Percentiles rank a stretch among this genome's conserved stretches.
Conservation (phyloP, 2,329 filamentous ascomycete species). For the Alternaria ventricosa region DNA sequence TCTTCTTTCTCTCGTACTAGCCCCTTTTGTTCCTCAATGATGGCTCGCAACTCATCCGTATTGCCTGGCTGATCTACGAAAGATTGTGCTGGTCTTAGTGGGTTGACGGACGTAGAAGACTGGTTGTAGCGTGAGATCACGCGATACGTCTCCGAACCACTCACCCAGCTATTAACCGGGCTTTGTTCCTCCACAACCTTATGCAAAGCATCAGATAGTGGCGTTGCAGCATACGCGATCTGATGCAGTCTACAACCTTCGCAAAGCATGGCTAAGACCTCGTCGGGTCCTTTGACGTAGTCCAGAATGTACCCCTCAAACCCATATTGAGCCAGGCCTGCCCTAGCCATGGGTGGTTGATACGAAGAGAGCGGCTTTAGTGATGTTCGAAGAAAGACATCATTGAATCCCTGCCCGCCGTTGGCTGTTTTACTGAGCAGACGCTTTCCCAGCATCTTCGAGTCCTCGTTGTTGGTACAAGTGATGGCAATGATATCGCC, state of each 20-base stretch:
- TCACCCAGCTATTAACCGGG: slow-evolving; percentile 72
- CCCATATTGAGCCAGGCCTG: slow-evolving; percentile 65
- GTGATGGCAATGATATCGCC: slow-evolving; percentile 71
- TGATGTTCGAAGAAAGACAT: slow-evolving; percentile 73
- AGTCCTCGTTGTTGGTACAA: slow-evolving; percentile 76
- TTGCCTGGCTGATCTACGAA: slow-evolving; percentile 85
- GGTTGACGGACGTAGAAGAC: slow-evolving; percentile 70
- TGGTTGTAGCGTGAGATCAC: slow-evolving; percentile 80
- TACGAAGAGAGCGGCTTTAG: slow-evolving; percentile 62
- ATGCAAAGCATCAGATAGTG: slow-evolving; percentile 72
- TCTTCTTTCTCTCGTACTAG: slow-evolving; percentile 47
- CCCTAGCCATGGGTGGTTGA: slow-evolving; percentile 59
- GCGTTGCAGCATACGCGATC: slow-evolving; percentile 68
- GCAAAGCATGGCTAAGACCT: slow-evolving; percentile 89
- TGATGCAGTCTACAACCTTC: slow-evolving; percentile 71
- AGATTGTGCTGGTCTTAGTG: slow-evolving; percentile 65
- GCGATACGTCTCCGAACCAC: slow-evolving; percentile 62
- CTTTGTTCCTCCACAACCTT: slow-evolving; percentile 63
- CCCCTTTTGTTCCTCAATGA: slow-evolving; percentile 61
- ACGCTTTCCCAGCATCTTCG: slow-evolving; percentile 71
- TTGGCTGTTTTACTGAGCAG: slow-evolving; percentile 58
- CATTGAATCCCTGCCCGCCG: slow-evolving; percentile 65
- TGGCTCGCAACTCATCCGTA: slow-evolving; percentile 64
- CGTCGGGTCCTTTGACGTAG: slow-evolving; percentile 77
- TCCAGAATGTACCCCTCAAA: slow-evolving; percentile 84